Conservation (phyloP, 805 yeast genomes). For the Nakazawaea peltata region DNA sequence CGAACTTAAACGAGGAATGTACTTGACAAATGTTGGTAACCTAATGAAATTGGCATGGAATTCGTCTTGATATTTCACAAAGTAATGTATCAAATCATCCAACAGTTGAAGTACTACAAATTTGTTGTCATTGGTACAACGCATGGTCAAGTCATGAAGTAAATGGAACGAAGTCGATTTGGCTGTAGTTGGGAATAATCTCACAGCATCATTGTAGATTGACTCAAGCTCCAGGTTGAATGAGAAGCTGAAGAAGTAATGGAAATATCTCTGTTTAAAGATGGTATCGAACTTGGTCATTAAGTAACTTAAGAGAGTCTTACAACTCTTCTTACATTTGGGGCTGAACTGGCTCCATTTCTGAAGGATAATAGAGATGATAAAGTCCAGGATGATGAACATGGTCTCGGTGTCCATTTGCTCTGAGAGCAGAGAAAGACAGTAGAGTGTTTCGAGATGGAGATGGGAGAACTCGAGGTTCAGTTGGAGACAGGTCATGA, state of each 20-base stretch:
- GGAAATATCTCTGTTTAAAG: constrained; percentile 32
- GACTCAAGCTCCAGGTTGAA: constrained; percentile 29
- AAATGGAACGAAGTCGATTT: constrained; percentile 18
- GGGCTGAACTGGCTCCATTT: constrained; percentile 47
- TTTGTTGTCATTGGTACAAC: constrained; percentile 55
- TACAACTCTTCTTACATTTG: constrained; percentile 42
- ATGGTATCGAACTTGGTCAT: constrained; percentile 25
- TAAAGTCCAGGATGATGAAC: constrained; percentile 61
- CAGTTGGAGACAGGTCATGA: constrained; percentile 78
- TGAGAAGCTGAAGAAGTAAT: constrained; percentile 47
- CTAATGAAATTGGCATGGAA: constrained; percentile 37
- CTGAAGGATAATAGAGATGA: constrained; percentile 67
- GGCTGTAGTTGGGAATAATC: constrained; percentile 4
- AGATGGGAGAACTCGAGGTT: constrained; percentile 59
- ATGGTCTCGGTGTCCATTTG: constrained; percentile 50
- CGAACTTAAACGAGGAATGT: constrained; percentile 38
- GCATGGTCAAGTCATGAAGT: constrained; percentile 42
- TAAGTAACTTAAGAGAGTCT: constrained; percentile 34
- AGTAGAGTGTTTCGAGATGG: constrained; percentile 51
- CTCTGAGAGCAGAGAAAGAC: constrained; percentile 58
- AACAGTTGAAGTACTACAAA: constrained; percentile 70
- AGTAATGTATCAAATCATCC: constrained; percentile 49
- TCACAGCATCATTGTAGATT: constrained; percentile 19
- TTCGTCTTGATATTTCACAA: constrained; percentile 40
- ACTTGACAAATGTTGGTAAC: constrained; percentile 21